Evolutionary conservation across 139 green algal species (phyloP).

Genomic region (Penium margaritaceum): DNA sequence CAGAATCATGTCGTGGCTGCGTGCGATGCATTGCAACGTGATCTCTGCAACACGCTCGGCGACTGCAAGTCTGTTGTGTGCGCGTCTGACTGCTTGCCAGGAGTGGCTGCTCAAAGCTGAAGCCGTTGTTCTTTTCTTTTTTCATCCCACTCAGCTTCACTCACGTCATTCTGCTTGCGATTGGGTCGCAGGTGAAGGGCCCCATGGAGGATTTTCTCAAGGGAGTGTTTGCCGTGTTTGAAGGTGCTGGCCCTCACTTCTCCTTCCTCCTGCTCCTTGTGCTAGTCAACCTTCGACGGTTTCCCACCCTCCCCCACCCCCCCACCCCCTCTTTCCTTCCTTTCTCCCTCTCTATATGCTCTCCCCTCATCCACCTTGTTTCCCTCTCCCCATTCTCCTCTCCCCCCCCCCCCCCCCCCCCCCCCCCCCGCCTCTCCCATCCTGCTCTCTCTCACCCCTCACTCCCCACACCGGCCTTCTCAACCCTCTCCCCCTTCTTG

Average conservation of each 20-base stretch:
- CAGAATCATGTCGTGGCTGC: no score
- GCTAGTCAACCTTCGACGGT: slow-evolving; percentile 17
- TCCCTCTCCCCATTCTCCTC: neutral
- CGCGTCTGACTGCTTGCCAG: no score
- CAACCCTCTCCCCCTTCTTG: neutral
- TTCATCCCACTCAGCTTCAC: no score
- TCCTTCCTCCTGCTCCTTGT: neutral
- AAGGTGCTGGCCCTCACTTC: slow-evolving; percentile 12
- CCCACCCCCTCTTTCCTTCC: neutral
- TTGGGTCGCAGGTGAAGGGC: slow-evolving; percentile 34
- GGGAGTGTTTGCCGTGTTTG: slow-evolving; percentile 21
- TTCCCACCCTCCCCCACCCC: no score
- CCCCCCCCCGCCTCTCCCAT: neutral
- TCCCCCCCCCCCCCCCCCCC: no score
- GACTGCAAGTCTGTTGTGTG: no score
- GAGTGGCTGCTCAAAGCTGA: no score
- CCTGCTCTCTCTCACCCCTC: neutral
- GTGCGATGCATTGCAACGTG: no score
- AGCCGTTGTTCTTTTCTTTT: no score
- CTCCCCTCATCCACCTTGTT: neutral
- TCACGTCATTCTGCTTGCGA: no score
- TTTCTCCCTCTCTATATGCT: neutral
- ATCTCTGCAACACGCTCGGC: no score
- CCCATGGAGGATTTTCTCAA: slow-evolving; percentile 68
- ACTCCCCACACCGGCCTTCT: neutral